phyloP scores from a whole-genome alignment of 108 stramenopile genomes.

The Skeletonema marinoi region DNA sequence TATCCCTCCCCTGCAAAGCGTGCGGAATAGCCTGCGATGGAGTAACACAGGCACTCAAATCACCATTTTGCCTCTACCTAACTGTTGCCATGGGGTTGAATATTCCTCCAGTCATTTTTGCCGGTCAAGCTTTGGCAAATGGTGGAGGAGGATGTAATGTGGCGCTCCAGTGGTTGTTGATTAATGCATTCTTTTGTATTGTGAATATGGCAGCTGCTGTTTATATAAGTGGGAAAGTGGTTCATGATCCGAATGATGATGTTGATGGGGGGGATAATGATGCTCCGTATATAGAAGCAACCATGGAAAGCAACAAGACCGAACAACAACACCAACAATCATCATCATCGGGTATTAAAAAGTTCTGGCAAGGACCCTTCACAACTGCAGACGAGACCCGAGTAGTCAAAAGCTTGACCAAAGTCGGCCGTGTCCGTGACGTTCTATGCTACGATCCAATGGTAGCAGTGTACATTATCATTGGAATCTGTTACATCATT shows the following conservation, averaged over 20 bases:
- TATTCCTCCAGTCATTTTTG: constrained; percentile 46
- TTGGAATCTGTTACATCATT: constrained; percentile 51
- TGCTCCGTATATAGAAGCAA: neutral
- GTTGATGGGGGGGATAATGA: neutral
- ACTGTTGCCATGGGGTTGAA: constrained; percentile 59
- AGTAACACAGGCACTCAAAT: constrained; percentile 15
- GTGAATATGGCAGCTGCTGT: constrained; percentile 61
- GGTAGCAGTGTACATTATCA: constrained; percentile 70
- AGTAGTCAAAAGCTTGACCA: constrained; percentile 29
- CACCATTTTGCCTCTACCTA: constrained; percentile 69
- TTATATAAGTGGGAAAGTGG: constrained; percentile 57
- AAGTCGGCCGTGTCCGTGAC: constrained; percentile 49
- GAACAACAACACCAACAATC: neutral
- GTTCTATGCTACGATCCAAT: constrained; percentile 73
- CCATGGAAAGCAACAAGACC: neutral
- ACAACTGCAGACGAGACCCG: constrained; percentile 1
- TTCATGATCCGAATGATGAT: constrained; percentile 13
- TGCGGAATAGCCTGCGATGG: constrained; percentile 48
- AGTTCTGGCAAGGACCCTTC: constrained; percentile 3
- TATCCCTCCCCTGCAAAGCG: constrained; percentile 54
- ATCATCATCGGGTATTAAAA: neutral
- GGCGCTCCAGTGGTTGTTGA: constrained; percentile 44
- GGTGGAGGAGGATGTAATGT: constrained; percentile 7
- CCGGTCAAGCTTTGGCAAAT: constrained; percentile 6
- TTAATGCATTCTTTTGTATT: constrained; percentile 52